Conservation (phyloP, 1,284 basidiomycete species). For the Exobasidium cylindrosporum region DNA sequence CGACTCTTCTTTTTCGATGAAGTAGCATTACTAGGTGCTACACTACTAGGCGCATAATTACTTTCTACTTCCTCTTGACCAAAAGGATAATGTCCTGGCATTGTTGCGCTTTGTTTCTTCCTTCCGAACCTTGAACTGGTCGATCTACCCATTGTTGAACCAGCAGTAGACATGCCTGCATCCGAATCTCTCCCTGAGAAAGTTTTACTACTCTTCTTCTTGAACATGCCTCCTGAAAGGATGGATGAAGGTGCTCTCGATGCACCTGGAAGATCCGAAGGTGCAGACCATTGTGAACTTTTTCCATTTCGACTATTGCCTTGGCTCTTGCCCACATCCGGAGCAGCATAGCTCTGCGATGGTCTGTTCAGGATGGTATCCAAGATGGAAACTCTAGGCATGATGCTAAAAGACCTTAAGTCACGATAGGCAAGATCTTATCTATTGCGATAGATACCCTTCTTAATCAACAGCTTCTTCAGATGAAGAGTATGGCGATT, state of each 20-base stretch:
- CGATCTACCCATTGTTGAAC: slow-evolving; percentile 26
- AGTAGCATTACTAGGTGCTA: slow-evolving; percentile 23
- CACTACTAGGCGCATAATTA: slow-evolving; percentile 11
- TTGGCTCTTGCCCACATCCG: not conserved
- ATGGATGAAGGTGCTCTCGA: slow-evolving; percentile 34
- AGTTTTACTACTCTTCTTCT: not conserved
- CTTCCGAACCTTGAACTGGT: slow-evolving; percentile 29
- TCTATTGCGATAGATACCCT: too few species aligned
- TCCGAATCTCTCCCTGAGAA: not conserved
- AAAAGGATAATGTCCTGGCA: slow-evolving; percentile 27
- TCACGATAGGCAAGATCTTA: too few species aligned
- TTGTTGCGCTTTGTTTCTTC: slow-evolving; percentile 12
- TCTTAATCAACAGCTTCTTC: too few species aligned
- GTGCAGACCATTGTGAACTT: slow-evolving; percentile 19
- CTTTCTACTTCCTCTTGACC: slow-evolving; percentile 29
- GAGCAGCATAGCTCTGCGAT: slow-evolving; percentile 42
- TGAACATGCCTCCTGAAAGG: slow-evolving; percentile 40
- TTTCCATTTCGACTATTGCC: not conserved
- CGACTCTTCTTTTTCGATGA: slow-evolving; percentile 22
- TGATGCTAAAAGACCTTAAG: too few species aligned
- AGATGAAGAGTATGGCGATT: too few species aligned
- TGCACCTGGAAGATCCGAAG: slow-evolving; percentile 43
- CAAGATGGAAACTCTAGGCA: slow-evolving; percentile 46
- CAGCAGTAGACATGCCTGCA: slow-evolving; percentile 20
- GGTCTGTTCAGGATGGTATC: slow-evolving; percentile 52